Evolutionary conservation across 768 basidiomycete genomes (phyloP).

Genomic region (Lactarius quietus): DNA sequence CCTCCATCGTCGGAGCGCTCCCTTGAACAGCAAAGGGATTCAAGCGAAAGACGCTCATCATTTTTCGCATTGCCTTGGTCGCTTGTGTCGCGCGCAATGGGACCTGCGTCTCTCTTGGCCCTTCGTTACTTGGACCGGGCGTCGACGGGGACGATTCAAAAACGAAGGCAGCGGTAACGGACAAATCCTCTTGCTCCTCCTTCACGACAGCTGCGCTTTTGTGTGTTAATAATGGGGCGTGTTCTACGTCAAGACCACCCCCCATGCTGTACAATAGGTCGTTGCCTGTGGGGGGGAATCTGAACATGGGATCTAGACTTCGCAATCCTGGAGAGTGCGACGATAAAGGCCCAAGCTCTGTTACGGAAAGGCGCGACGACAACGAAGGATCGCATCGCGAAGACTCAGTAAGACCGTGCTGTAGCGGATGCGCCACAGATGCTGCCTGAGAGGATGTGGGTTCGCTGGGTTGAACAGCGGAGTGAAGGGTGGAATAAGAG

Average conservation of each 20-base stretch:
- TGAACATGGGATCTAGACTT: slow-evolving; percentile 18
- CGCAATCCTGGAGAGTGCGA: slow-evolving; percentile 19
- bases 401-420: slow-evolving; percentile 21
- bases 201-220: slow-evolving; percentile 19
- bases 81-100: slow-evolving; percentile 77
- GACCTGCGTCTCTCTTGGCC: slow-evolving; percentile 36
- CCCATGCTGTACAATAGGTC: slow-evolving; percentile 22
- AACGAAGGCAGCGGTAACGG: slow-evolving; percentile 23
- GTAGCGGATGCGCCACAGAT: slow-evolving; percentile 15
- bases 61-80: slow-evolving; percentile 59
- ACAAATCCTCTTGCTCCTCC: slow-evolving; percentile 22
- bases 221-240: slow-evolving; percentile 10
- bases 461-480: slow-evolving; percentile 18
- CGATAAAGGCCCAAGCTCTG: slow-evolving; percentile 18
- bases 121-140: slow-evolving; percentile 11
- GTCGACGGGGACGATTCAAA: slow-evolving; percentile 26
- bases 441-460: slow-evolving; percentile 12
- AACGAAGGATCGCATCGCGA: slow-evolving; percentile 22
- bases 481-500: slow-evolving; percentile 25
- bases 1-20: slow-evolving; percentile 23
- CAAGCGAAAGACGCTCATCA: slow-evolving; percentile 77
- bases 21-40: slow-evolving; percentile 59
- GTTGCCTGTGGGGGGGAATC: slow-evolving; percentile 13
- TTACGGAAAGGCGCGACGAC: slow-evolving; percentile 15
- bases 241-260: slow-evolving; percentile 21